phyloP scores from a whole-genome alignment of 768 basidiomycete species.

The Russula emetica region DNA sequence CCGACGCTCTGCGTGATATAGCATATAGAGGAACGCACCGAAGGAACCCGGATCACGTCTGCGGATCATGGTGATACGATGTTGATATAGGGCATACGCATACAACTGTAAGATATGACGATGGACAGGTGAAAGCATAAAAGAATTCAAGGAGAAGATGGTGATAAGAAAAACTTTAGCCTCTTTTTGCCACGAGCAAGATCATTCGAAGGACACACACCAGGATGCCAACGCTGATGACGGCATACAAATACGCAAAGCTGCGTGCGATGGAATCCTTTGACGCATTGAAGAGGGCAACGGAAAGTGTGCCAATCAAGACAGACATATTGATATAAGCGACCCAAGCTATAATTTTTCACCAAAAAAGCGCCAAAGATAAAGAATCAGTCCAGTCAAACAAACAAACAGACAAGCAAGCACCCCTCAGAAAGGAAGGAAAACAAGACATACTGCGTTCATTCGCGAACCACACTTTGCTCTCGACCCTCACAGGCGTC shows the following conservation, averaged over 20 bases:
- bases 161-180: not conserved
- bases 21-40: conserved; percentile 44
- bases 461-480: conserved; percentile 97
- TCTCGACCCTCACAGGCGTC: conserved; percentile 81
- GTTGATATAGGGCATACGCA: conserved; percentile 81
- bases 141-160: not conserved
- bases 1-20: not conserved
- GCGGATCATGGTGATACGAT: conserved; percentile 86
- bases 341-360: conserved; percentile 67
- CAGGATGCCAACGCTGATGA: conserved; percentile 67
- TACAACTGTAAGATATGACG: conserved; percentile 53
- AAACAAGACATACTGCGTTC: conserved; percentile 60
- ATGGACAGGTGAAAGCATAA: not conserved
- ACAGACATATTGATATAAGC: conserved; percentile 86
- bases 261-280: conserved; percentile 58
- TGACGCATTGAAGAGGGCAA: conserved; percentile 87
- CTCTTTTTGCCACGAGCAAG: not conserved
- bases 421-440: not conserved
- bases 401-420: not conserved
- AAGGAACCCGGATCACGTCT: conserved; percentile 85
- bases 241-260: conserved; percentile 81
- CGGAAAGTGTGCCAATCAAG: conserved; percentile 75
- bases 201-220: conserved; percentile 36
- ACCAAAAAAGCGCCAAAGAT: not conserved
- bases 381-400: not conserved